Evolutionary conservation across 2,329 filamentous ascomycete genomes (phyloP).

Genomic region (Acrocalymma vagum): DNA sequence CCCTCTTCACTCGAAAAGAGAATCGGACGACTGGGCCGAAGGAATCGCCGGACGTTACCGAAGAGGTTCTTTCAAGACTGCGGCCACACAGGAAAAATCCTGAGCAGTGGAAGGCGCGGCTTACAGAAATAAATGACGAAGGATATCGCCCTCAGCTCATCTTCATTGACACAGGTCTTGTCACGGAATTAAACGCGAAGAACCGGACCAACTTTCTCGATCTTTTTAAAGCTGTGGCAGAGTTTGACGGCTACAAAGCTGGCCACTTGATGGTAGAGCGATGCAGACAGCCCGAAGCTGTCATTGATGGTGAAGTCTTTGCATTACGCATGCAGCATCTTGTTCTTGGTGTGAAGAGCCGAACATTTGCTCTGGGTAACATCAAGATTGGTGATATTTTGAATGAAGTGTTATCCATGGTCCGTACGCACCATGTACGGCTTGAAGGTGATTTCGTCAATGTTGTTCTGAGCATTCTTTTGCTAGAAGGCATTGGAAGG

Average conservation of each 20-base stretch:
- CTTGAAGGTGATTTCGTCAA: constrained; percentile 98
- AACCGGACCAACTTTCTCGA: constrained; percentile 94
- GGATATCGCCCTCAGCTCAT: constrained; percentile 94
- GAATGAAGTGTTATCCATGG: constrained; percentile 90
- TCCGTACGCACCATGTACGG: constrained; percentile 88
- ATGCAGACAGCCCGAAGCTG: constrained; percentile 89
- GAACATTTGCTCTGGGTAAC: constrained; percentile 89
- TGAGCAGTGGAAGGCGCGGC: constrained; percentile 75
- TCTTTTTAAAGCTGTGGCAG: constrained; percentile 92
- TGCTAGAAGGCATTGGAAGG: constrained; percentile 93
- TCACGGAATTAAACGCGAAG: constrained; percentile 87
- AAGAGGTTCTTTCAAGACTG: constrained; percentile 82
- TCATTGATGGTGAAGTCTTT: constrained; percentile 89
- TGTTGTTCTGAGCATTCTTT: constrained; percentile 91
- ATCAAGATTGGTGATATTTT: constrained; percentile 97
- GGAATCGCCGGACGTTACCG: constrained; percentile 78
- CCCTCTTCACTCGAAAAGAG: constrained; percentile 55
- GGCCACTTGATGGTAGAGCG: constrained; percentile 96
- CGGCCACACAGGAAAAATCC: constrained; percentile 75
- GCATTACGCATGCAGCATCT: constrained; percentile 97
- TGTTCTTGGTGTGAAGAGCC: constrained; percentile 87
- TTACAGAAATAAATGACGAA: constrained; percentile 81
- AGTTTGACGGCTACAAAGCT: constrained; percentile 96
- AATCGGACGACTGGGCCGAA: constrained; percentile 47
- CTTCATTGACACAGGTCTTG: constrained; percentile 95